Evolutionary conservation across 1,284 basidiomycete species (phyloP).

Genomic region (Puccinia hordei): DNA sequence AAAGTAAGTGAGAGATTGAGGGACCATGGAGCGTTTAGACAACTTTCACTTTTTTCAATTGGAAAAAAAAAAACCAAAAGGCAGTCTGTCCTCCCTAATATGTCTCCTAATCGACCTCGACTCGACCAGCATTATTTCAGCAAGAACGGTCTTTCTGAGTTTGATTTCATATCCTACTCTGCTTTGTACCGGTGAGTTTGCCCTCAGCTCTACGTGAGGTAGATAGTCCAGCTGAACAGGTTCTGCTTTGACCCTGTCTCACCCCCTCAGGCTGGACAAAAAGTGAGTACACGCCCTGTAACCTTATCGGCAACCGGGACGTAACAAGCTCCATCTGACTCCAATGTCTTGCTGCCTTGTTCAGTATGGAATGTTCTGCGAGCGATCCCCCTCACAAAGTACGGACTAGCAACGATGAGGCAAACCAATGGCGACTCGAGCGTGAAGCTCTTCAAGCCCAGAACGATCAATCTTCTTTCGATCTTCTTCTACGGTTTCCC

Average conservation of each 20-base stretch:
- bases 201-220: neutral
- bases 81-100: neutral
- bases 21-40: neutral
- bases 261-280: constrained; percentile 12
- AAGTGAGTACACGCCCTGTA: neutral
- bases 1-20: neutral
- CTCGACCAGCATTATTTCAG: neutral
- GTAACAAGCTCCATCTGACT: neutral
- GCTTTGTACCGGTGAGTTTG: constrained; percentile 7
- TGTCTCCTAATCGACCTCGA: neutral
- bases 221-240: neutral
- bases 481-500: constrained; percentile 5
- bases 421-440: neutral
- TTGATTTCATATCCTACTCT: neutral
- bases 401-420: neutral
- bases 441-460: neutral
- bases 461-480: constrained; percentile 1
- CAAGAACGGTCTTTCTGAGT: neutral
- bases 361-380: constrained; percentile 24
- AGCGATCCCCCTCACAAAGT: neutral
- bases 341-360: neutral
- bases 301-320: neutral
- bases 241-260: too few relatives aligned
- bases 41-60: neutral
- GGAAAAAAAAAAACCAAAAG: too few relatives aligned